These are phyloP conservation scores for Lipomyces chichibuensis DNA, from an alignment of 805 yeast species.

Conservation along the genomic window DNA sequence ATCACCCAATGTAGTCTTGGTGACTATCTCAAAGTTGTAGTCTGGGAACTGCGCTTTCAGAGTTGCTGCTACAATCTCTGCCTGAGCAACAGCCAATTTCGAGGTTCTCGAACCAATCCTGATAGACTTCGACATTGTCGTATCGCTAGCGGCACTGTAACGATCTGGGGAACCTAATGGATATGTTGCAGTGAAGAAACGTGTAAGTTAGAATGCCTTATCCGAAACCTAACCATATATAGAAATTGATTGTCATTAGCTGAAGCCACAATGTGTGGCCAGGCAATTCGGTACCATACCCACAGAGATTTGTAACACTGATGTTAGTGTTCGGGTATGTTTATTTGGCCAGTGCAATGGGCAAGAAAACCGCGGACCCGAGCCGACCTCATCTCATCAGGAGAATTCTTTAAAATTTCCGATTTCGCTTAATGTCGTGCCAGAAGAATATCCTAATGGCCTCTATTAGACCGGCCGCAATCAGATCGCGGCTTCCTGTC, in stretches of 20 bases:
- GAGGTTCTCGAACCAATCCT: conserved; percentile 85
- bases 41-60: conserved; percentile 67
- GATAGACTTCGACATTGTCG: conserved; percentile 11
- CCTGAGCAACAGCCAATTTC: conserved; percentile 82
- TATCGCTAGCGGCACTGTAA: neutral
- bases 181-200: neutral
- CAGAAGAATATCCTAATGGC: neutral
- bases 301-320: too few relatives aligned
- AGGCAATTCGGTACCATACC: too few relatives aligned
- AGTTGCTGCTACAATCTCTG: conserved; percentile 66
- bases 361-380: neutral
- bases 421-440: neutral
- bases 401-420: neutral
- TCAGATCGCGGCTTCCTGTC: neutral
- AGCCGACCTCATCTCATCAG: neutral
- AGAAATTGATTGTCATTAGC: too few relatives aligned
- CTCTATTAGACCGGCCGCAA: neutral
- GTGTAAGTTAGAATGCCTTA: neutral
- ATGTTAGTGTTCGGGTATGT: neutral
- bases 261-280: too few relatives aligned
- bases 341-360: neutral
- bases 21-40: conserved; percentile 71
- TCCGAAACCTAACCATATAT: neutral
- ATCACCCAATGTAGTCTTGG: conserved; percentile 88
- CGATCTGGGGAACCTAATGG: neutral